These are phyloP conservation scores for Periconia sp. DNA, from an alignment of 2,329 filamentous ascomycete species.

Conservation along the genomic window DNA sequence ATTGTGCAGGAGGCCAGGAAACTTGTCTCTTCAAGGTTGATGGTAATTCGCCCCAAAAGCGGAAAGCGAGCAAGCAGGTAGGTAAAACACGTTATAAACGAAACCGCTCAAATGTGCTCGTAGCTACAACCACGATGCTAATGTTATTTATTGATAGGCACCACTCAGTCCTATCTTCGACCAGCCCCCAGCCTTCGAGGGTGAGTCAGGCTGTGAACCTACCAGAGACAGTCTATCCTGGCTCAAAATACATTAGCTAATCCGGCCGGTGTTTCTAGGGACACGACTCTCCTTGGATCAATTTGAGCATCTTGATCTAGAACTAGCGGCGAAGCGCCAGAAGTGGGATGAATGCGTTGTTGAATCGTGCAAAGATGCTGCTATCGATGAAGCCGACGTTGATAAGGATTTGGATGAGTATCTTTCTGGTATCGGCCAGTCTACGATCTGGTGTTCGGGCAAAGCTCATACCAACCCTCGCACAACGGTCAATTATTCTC, in stretches of 20 bases:
- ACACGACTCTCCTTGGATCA: slow-evolving; percentile 12
- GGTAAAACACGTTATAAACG: not conserved
- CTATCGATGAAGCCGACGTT: not conserved
- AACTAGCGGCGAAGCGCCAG: slow-evolving; percentile 15
- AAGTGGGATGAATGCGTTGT: not conserved
- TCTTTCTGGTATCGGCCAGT: slow-evolving; percentile 4
- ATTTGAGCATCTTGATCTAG: slow-evolving; percentile 11
- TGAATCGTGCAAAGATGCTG: slow-evolving; percentile 1
- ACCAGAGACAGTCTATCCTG: not conserved
- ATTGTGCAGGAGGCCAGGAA: not conserved
- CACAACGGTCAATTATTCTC: not conserved
- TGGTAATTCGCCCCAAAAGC: not conserved
- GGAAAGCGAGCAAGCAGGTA: not conserved
- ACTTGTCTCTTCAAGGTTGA: not conserved
- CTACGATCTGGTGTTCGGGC: slow-evolving; percentile 7
- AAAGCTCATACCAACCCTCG: slow-evolving; percentile 7
- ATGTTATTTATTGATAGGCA: not conserved
- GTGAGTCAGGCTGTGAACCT: not conserved
- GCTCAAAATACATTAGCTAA: slow-evolving; percentile 9
- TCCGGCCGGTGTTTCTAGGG: slow-evolving; percentile 1
- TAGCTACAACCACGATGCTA: too few relatives aligned
- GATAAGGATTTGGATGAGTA: not conserved
- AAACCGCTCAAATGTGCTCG: too few relatives aligned
- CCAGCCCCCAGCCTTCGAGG: not conserved
- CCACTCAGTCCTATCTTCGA: not conserved